These are phyloP conservation scores for Lathyrus oleraceus DNA, from an alignment of 306 rosid genomes.

Conservation along the genomic window DNA sequence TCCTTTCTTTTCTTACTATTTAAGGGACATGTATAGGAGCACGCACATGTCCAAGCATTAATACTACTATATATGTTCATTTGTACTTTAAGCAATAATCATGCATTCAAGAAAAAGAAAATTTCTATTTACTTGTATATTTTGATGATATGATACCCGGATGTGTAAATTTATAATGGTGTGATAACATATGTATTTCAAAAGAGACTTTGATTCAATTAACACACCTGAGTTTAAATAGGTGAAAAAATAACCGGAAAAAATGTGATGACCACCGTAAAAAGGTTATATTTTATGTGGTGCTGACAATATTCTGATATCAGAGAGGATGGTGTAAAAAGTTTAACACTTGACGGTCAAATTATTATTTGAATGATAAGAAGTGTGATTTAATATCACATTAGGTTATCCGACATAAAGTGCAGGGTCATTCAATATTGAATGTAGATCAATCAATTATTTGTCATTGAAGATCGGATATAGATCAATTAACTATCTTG, in stretches of 20 bases:
- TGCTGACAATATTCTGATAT: too few species aligned
- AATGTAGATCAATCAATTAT: too few species aligned
- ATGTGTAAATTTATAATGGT: not conserved
- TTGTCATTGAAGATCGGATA: too few species aligned
- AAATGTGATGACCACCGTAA: too few species aligned
- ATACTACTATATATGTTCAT: slow-evolving; percentile 7
- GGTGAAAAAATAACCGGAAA: not conserved
- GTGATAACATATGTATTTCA: slow-evolving; percentile 3
- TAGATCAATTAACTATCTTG: too few species aligned
- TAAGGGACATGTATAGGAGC: slow-evolving; percentile 35
- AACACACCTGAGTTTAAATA: not conserved
- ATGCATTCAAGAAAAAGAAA: slow-evolving; percentile 1
- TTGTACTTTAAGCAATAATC: slow-evolving; percentile 27
- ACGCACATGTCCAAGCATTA: slow-evolving; percentile 26
- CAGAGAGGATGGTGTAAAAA: too few species aligned
- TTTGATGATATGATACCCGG: not conserved
- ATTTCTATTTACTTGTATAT: not conserved
- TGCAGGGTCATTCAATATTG: too few species aligned
- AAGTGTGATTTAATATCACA: too few species aligned
- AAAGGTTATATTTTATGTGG: too few species aligned
- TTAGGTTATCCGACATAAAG: too few species aligned
- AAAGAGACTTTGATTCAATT: not conserved
- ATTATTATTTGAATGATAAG: too few species aligned
- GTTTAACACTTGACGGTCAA: too few species aligned
- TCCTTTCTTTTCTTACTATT: slow-evolving; percentile 42